A percentile compares a stretch with the other conserved stretches of the same genome.
Conservation (phyloP, 345 rosid species). For the Salix koriyanagi region DNA sequence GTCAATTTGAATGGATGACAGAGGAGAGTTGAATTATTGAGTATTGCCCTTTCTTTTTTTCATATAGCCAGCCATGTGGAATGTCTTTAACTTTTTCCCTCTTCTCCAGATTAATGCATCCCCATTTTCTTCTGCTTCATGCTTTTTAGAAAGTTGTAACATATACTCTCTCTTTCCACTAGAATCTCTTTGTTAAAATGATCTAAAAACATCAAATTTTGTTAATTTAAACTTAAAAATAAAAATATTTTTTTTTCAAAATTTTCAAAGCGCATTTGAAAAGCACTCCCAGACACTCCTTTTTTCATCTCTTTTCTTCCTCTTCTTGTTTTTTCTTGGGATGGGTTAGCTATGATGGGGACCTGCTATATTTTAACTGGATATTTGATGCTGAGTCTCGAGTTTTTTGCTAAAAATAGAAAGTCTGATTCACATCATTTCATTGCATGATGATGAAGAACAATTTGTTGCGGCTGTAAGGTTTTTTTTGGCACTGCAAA, state of each 20-base stretch:
- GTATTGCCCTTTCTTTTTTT: conserved; percentile 1
- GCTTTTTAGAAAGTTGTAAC: conserved; percentile 33
- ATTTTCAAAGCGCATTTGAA: no score
- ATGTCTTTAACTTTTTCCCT: conserved; percentile 13
- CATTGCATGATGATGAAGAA: neutral
- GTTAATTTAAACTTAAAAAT: no score
- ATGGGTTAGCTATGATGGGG: neutral
- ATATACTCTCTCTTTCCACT: neutral
- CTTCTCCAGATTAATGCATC: conserved; percentile 23
- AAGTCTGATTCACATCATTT: neutral
- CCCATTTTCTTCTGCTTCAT: conserved; percentile 27
- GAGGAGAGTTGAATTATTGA: conserved; percentile 13
- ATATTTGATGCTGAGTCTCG: neutral
- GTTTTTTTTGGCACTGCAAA: no score
- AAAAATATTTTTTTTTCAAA: no score
- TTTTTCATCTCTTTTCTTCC: no score
- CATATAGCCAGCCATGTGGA: conserved; percentile 15
- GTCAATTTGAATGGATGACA: conserved; percentile 13
- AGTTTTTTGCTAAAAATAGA: neutral
- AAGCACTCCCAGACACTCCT: no score
- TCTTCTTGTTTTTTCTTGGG: neutral
- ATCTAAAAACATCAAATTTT: no score
- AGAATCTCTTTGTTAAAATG: no score
- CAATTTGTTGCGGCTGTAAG: neutral
- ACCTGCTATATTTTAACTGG: no score